Evolutionary conservation across 805 yeast species (phyloP).

Genomic region (Dipodascopsis uninucleata): DNA sequence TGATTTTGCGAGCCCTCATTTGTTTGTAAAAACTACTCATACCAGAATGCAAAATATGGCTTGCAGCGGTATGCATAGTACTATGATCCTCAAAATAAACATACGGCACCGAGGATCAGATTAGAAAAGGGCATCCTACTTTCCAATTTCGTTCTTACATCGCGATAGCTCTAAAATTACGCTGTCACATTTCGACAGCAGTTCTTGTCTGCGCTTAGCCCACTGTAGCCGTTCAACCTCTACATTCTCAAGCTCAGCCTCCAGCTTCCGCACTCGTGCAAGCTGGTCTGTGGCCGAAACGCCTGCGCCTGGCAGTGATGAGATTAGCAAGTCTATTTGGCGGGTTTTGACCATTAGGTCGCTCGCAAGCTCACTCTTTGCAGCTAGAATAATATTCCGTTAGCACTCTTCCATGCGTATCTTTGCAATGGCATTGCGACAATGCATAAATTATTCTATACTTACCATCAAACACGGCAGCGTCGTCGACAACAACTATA

Average conservation of each 20-base stretch:
- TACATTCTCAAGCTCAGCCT: conserved; percentile 42
- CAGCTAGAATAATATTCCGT: conserved; percentile 27
- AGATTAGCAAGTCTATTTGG: conserved; percentile 81
- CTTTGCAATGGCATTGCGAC: neutral
- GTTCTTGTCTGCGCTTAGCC: conserved; percentile 10
- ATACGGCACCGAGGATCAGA: too few relatives aligned
- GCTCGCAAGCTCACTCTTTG: conserved; percentile 72
- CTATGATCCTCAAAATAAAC: too few relatives aligned
- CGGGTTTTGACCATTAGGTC: conserved; percentile 82
- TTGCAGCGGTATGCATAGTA: too few relatives aligned
- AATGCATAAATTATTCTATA: neutral
- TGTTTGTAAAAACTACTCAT: too few relatives aligned
- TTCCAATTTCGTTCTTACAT: conserved; percentile 19
- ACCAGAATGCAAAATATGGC: too few relatives aligned
- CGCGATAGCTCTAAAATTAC: conserved; percentile 18
- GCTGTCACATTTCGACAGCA: conserved; percentile 22
- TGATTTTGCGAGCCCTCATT: too few relatives aligned
- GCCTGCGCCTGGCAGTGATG: conserved; percentile 89
- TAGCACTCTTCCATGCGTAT: too few relatives aligned
- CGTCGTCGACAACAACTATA: conserved; percentile 19
- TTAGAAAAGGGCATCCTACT: too few relatives aligned
- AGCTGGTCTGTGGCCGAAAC: conserved; percentile 74
- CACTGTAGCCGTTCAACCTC: conserved; percentile 17
- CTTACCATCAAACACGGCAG: conserved; percentile 23
- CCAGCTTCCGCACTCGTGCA: conserved; percentile 56